Evolutionary conservation across 768 basidiomycete species (phyloP).

Genomic region (Pilatotrama ljubarskyi): DNA sequence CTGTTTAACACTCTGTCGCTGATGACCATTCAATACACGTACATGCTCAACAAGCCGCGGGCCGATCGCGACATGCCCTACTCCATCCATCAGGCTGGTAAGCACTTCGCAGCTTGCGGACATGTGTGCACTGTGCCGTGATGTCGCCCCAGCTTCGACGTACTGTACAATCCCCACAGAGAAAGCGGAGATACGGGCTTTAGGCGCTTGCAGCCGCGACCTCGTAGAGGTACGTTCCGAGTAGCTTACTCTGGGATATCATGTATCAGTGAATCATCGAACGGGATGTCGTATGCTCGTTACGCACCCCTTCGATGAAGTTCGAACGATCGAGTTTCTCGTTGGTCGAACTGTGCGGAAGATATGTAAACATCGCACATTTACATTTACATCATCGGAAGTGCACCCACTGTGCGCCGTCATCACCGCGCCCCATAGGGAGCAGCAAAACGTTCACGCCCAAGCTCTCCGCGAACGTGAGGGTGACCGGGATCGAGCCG

Average conservation of each 20-base stretch:
- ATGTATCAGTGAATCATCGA: background rate
- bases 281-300: background rate
- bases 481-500: constrained; percentile 92
- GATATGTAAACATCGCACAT: too few relatives aligned
- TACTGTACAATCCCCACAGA: too few relatives aligned
- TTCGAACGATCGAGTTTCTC: constrained; percentile 93
- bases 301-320: constrained; percentile 79
- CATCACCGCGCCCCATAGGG: constrained; percentile 93
- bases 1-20: too few relatives aligned
- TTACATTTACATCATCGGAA: too few relatives aligned
- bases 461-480: constrained; percentile 89
- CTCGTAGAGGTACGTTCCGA: constrained; percentile 83
- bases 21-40: too few relatives aligned
- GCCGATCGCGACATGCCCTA: too few relatives aligned
- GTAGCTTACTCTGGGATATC: constrained; percentile 59
- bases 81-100: too few relatives aligned
- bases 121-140: too few relatives aligned
- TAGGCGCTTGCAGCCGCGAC: constrained; percentile 31
- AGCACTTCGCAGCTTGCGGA: too few relatives aligned
- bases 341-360: constrained; percentile 31
- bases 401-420: constrained; percentile 81
- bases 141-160: too few relatives aligned
- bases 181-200: background rate
- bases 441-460: constrained; percentile 85
- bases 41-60: too few relatives aligned